Percentiles rank a stretch among this genome's conserved stretches.
These are phyloP conservation scores for Fusarium decemcellulare DNA, from an alignment of 2,329 filamentous ascomycete genomes.

Conservation along the genomic window DNA sequence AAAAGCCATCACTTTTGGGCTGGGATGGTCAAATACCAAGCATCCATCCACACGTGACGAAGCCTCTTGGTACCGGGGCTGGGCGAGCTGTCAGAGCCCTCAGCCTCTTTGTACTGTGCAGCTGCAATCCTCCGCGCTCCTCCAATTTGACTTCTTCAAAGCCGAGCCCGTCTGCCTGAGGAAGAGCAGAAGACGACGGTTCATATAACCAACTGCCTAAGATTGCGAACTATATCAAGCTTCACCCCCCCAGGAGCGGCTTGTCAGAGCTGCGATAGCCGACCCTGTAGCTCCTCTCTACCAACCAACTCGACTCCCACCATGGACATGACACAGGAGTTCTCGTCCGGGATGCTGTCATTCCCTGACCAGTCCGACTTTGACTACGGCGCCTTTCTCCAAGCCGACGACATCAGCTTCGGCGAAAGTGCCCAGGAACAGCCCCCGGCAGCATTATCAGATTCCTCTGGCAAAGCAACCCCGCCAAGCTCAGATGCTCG, in stretches of 20 bases:
- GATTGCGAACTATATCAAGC: neutral
- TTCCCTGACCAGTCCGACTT: slow-evolving; percentile 52
- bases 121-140: slow-evolving; percentile 4
- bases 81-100: slow-evolving; percentile 1
- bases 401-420: slow-evolving; percentile 45
- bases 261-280: slow-evolving; percentile 11
- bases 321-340: slow-evolving; percentile 50
- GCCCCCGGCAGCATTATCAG: slow-evolving; percentile 39
- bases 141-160: slow-evolving; percentile 3
- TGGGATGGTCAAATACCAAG: slow-evolving; percentile 24
- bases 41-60: slow-evolving; percentile 40
- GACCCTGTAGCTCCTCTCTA: neutral
- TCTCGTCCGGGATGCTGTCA: slow-evolving; percentile 47
- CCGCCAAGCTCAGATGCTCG: slow-evolving; percentile 49
- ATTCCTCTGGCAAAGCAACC: slow-evolving; percentile 50
- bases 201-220: neutral
- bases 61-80: slow-evolving; percentile 3
- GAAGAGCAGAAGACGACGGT: neutral
- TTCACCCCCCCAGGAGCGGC: neutral
- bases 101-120: slow-evolving; percentile 9
- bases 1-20: slow-evolving; percentile 19
- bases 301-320: neutral
- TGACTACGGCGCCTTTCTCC: slow-evolving; percentile 57
- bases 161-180: neutral
- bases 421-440: slow-evolving; percentile 34